A percentile compares a stretch with the other conserved stretches of the same genome.
phyloP scores from a whole-genome alignment of 345 rosid species.

The Garcia nutans region DNA sequence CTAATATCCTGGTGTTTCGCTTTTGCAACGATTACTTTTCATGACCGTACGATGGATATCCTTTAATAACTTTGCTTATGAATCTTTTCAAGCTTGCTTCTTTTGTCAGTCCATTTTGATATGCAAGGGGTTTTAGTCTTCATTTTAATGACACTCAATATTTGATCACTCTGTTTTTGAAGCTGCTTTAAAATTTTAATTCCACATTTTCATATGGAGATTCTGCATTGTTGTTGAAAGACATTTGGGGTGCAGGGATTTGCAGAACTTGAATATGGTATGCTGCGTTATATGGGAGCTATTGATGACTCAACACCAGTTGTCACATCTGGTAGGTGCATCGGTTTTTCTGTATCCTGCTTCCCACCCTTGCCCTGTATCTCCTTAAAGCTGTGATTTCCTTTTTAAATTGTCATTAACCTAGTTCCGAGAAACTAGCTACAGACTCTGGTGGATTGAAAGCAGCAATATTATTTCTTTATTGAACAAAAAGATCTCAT shows the following conservation, averaged over 20 bases:
- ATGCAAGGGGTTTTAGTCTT: too few relatives aligned
- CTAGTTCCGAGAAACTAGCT: not conserved
- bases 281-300: conserved; percentile 89
- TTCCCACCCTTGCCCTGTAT: not conserved
- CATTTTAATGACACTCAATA: too few relatives aligned
- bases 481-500: not conserved
- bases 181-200: not conserved
- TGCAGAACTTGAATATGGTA: conserved; percentile 96
- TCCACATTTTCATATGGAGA: not conserved
- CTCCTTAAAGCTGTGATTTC: not conserved
- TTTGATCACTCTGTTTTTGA: not conserved
- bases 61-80: not conserved
- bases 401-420: not conserved
- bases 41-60: not conserved
- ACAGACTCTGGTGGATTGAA: not conserved
- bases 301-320: conserved; percentile 81
- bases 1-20: not conserved
- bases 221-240: conserved; percentile 4
- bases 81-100: not conserved
- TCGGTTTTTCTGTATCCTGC: not conserved
- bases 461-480: not conserved
- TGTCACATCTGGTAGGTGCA: conserved; percentile 56
- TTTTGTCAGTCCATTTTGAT: not conserved
- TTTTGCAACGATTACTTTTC: not conserved
- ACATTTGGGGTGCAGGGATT: conserved; percentile 60